Base-by-base conservation (phyloP, 2,329 filamentous ascomycete species). In the Arthroderma sp. region DNA sequence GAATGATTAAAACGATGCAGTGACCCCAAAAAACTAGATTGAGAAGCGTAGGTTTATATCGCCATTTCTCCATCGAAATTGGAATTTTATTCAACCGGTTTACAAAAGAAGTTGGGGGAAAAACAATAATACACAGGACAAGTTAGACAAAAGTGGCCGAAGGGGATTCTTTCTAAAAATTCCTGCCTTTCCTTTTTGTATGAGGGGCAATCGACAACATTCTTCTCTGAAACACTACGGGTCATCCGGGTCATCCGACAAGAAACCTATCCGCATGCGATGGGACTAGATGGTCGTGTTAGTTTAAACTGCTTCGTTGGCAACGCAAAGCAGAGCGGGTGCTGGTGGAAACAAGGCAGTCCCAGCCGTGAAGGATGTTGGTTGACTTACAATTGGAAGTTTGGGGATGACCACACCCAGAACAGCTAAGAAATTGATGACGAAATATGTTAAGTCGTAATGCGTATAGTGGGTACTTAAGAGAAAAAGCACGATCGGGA, bases 401-500 rank as follows among this genome's bases (percentile, higher is more conserved):
- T 98, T 98, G 36, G 91, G 91, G 61, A 98, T 91, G 47, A 98
- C 84, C 45, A 98, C 91, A 38, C 76, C 86, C 60, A 98, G 70
- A 34, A 93, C 85, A 46, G 91, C 91, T 57, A 95, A 69, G 62
- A 94, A 89, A 70, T 98, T 98, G 70, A 98, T 91, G 57, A 84
- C 86, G 61, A 98, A 98, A 67, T 94, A 96, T 38, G 86, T 84
- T 61, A 95, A 66, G 67, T 95, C 89, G 72, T 96, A 98, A 67
- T 96, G 89, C 39, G 91, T 96, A 68, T 96, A 98, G 67, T 98
- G 91, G 27, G 91, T 98, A 75, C 89, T 96, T 57, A 96, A 73
- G 45, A 98, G 75, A 65, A 98, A 98, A 51, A 98, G 75, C 52
- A 88, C 76, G 57, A 98, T 94, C 34, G 91, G 91, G 31, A 96